These are phyloP conservation scores for Euphrasia arctica DNA, from an alignment of 305 asterid species.

Conservation along the genomic window DNA sequence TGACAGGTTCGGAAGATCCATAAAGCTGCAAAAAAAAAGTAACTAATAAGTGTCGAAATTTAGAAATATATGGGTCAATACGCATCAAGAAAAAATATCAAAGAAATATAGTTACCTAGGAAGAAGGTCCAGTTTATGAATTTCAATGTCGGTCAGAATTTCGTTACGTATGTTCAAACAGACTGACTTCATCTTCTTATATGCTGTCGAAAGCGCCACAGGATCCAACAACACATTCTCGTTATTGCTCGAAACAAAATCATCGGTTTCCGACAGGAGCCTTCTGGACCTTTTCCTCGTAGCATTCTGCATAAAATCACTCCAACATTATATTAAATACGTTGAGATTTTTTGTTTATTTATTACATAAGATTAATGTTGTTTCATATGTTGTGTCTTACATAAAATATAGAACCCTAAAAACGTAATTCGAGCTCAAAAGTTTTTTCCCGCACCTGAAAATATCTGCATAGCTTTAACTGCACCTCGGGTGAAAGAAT, in stretches of 20 bases:
- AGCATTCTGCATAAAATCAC: constrained; percentile 57
- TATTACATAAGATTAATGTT: background rate
- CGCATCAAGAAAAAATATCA: constrained; percentile 1
- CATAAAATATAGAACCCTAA: too few relatives aligned
- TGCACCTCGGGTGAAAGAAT: constrained; percentile 83
- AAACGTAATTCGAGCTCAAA: background rate
- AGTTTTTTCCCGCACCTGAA: constrained; percentile 55
- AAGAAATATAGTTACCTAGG: constrained; percentile 58
- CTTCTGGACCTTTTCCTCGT: constrained; percentile 79
- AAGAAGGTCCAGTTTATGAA: constrained; percentile 75
- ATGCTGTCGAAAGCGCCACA: constrained; percentile 68
- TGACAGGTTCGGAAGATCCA: constrained; percentile 91
- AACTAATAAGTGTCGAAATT: too few relatives aligned
- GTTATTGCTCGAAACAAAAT: constrained; percentile 59
- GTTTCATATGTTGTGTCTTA: background rate
- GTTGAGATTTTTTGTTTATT: background rate
- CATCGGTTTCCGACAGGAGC: constrained; percentile 84
- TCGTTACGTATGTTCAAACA: constrained; percentile 75
- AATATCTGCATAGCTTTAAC: constrained; percentile 75
- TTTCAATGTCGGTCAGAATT: constrained; percentile 79
- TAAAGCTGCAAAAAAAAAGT: constrained; percentile 48
- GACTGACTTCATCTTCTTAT: constrained; percentile 69
- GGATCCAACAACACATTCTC: constrained; percentile 69
- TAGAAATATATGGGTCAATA: background rate
- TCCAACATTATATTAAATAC: background rate